Conservation (phyloP, 495 filamentous ascomycete species). For the Aspergillus panamensis region DNA sequence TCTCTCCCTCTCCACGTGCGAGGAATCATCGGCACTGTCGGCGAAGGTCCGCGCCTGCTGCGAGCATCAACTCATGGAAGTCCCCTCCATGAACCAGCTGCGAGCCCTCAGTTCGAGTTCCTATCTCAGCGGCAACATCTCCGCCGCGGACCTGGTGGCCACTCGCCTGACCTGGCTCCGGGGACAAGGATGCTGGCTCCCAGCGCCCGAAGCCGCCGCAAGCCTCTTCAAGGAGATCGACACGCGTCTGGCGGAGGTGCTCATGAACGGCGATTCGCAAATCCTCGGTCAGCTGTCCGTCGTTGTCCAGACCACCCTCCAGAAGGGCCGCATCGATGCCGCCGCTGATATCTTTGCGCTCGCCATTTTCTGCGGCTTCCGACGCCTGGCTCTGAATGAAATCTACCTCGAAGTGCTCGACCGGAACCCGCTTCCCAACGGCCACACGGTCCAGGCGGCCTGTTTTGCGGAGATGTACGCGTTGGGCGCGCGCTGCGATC, state of each 20-base stretch:
- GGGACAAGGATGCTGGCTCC: constrained; percentile 16
- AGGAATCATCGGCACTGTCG: constrained; percentile 10
- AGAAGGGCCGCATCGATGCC: constrained; percentile 10
- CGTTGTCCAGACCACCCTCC: constrained; percentile 4
- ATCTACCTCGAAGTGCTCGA: constrained; percentile 19
- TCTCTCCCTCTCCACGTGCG: constrained; percentile 8
- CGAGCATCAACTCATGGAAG: constrained; percentile 17
- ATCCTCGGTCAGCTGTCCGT: constrained; percentile 7
- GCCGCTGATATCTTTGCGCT: constrained; percentile 13
- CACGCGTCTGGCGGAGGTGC: constrained; percentile 5
- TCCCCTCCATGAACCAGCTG: constrained; percentile 11
- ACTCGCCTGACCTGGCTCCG: constrained; percentile 15
- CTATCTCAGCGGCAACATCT: constrained; percentile 14
- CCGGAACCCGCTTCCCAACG: constrained; percentile 19
- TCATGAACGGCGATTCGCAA: constrained; percentile 9
- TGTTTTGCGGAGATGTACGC: constrained; percentile 20
- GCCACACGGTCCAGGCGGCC: constrained; percentile 14
- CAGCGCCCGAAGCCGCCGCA: not conserved
- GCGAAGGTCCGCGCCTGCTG: constrained; percentile 15
- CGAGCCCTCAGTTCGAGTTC: constrained; percentile 15
- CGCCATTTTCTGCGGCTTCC: constrained; percentile 17
- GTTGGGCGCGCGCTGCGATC: constrained; percentile 16
- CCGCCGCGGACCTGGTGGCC: constrained; percentile 12
- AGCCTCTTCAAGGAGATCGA: constrained; percentile 13
- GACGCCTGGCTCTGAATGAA: constrained; percentile 15